phyloP scores from a whole-genome alignment of 2,329 filamentous ascomycete species.

The Cladosporium sp. region DNA sequence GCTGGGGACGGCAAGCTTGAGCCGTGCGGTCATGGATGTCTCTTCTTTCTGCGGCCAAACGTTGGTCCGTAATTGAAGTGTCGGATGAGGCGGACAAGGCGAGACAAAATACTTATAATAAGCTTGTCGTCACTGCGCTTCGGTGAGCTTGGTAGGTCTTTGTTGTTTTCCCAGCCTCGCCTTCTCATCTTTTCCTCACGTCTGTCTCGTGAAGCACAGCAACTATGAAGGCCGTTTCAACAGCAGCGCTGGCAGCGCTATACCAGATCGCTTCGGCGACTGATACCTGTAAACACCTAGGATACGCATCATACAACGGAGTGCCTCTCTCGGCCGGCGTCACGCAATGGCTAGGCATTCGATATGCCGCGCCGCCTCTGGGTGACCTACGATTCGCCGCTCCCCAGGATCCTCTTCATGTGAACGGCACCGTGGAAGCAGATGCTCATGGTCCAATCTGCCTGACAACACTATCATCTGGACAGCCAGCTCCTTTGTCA shows the following conservation, averaged over 20 bases:
- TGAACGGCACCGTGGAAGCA: slow-evolving; percentile 37
- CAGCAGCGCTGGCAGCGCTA: slow-evolving; percentile 1
- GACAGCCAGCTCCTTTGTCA: neutral
- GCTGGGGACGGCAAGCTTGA: too few relatives aligned
- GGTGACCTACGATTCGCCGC: slow-evolving; percentile 13
- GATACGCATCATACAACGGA: slow-evolving; percentile 49
- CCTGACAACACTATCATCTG: slow-evolving; percentile 18
- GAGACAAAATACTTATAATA: neutral
- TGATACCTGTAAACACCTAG: slow-evolving; percentile 53
- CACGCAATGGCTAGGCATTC: slow-evolving; percentile 12
- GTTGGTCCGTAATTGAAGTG: neutral
- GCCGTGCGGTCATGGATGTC: neutral
- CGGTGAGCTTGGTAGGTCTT: neutral
- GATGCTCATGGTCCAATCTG: slow-evolving; percentile 41
- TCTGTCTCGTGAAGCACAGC: neutral
- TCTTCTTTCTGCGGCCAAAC: too few relatives aligned
- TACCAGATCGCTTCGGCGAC: slow-evolving; percentile 27
- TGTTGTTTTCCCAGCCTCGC: neutral
- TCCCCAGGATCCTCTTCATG: slow-evolving; percentile 1
- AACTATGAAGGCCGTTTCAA: slow-evolving; percentile 2
- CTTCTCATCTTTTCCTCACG: neutral
- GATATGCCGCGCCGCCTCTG: slow-evolving; percentile 10
- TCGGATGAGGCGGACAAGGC: neutral
- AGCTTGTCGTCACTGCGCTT: neutral
- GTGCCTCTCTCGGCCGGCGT: slow-evolving; percentile 6